Evolutionary conservation across 192 early-diverging fungal genomes (phyloP), one percentile per base, ranked within the genome.

Genomic region (Kappamyces sp.): DNA sequence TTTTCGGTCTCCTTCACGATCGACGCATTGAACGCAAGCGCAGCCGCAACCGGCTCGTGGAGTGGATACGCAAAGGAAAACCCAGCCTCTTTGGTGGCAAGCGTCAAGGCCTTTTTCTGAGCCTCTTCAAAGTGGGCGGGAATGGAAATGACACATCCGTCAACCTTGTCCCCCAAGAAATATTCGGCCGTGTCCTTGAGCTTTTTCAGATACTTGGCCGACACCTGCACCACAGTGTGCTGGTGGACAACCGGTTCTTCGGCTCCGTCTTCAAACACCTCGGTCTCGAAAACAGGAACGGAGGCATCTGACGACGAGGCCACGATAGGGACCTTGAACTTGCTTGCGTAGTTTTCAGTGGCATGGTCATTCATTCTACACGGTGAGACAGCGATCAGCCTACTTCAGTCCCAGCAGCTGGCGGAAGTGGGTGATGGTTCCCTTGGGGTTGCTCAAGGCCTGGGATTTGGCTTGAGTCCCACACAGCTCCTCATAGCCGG

Each of bases 391-490:
- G 31, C 50, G 41, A 31, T 45, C 14, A 60, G 73, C 70, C 48
- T 75, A 90, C 88, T 71, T 81, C 66, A 85, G 83, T 41, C 96
- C 94, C 33, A 98, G 73, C 48, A 93, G 77, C 60, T 84, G 83
- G 52, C 85, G 72, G 77, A 98, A 98, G 53, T 89, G 87, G 45
- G 78, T 66, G 57, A 97, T 84, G n/a, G 94, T 98, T 73, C 88
- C 91, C 59, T 83, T 77, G 41, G 89, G 84, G 73, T 98, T 93
- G 71, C 88, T 80, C 62, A 89, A 78, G 47, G 86, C 79, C 78
- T 94, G 91, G 64, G 80, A 72, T 70, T 88, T 85, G 53, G 91
- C 93, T 61, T 93, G 89, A 31, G 84, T 72, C 46, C 79, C 72
- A 7, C 57, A 42, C 45, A 41, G 69, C 40, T 14, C 91, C 61